Evolutionary conservation across 495 filamentous ascomycete genomes (phyloP).

Genomic region (Daldinia bambusicola): DNA sequence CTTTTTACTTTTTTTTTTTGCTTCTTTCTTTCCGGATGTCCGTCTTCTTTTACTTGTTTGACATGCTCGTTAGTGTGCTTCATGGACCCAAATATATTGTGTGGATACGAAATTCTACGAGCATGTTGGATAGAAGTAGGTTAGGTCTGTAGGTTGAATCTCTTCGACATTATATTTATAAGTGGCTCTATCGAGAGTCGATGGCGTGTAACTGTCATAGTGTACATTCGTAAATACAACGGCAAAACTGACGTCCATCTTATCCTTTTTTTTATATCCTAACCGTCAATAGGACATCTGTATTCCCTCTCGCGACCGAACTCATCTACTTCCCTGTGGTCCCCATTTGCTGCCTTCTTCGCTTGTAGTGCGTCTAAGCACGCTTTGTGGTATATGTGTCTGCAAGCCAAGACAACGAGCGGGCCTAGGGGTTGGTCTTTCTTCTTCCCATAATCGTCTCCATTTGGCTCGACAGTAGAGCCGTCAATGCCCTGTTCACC

Average conservation of each 20-base stretch:
- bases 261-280: conserved; percentile 33
- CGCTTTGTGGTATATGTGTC: conserved; percentile 69
- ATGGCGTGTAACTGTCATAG: conserved; percentile 24
- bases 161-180: conserved; percentile 22
- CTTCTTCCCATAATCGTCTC: conserved; percentile 18
- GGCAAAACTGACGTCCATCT: conserved; percentile 11
- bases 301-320: conserved; percentile 58
- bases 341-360: conserved; percentile 48
- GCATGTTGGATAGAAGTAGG: background rate
- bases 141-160: background rate
- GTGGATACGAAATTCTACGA: background rate
- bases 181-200: conserved; percentile 11
- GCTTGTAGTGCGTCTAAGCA: conserved; percentile 67
- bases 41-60: background rate
- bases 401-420: conserved; percentile 68
- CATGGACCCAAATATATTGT: background rate
- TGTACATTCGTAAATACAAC: conserved; percentile 40
- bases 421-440: conserved; percentile 55
- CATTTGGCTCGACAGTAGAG: conserved; percentile 22
- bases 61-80: background rate
- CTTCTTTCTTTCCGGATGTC: background rate
- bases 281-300: conserved; percentile 67
- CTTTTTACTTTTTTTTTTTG: background rate
- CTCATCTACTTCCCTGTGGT: conserved; percentile 44
- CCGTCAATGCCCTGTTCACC: conserved; percentile 19